Evolutionary conservation across 116 monocot species (phyloP).

Genomic region (Cymodocea nodosa): DNA sequence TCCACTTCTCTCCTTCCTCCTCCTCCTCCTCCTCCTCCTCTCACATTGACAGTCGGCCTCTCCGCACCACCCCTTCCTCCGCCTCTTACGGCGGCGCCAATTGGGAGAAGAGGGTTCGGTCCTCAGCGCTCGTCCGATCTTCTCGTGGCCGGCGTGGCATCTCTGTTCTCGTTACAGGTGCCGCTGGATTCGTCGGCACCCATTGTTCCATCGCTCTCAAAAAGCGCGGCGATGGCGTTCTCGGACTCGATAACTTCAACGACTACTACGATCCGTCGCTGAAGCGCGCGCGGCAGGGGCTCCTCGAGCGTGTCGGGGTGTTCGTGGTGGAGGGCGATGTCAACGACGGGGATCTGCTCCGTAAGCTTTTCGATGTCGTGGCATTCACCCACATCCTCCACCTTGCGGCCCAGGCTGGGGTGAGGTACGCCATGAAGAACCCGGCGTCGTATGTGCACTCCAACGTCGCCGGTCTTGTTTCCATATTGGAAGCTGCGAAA

Average conservation of each 20-base stretch:
- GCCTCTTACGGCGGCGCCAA: constrained; percentile 19
- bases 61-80: neutral
- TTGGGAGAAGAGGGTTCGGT: constrained; percentile 31
- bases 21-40: too few species aligned
- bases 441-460: constrained; percentile 43
- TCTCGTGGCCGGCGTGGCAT: constrained; percentile 38
- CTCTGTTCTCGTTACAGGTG: constrained; percentile 27
- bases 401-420: constrained; percentile 45
- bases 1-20: constrained; percentile 4
- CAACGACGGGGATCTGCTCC: constrained; percentile 26
- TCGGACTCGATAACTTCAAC: constrained; percentile 42
- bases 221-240: constrained; percentile 33
- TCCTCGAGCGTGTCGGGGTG: constrained; percentile 21
- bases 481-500: constrained; percentile 40
- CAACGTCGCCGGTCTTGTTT: constrained; percentile 55
- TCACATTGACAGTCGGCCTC: neutral
- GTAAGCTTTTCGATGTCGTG: constrained; percentile 33
- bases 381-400: constrained; percentile 37
- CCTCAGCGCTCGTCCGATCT: constrained; percentile 10
- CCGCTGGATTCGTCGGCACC: constrained; percentile 19
- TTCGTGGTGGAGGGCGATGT: constrained; percentile 41
- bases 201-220: constrained; percentile 14
- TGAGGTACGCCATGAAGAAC: constrained; percentile 40
- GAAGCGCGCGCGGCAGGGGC: constrained; percentile 25
- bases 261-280: constrained; percentile 37